Evolutionary conservation across 2,329 filamentous ascomycete genomes (phyloP).

Genomic region (Aspergillus pseudoviridinutans): DNA sequence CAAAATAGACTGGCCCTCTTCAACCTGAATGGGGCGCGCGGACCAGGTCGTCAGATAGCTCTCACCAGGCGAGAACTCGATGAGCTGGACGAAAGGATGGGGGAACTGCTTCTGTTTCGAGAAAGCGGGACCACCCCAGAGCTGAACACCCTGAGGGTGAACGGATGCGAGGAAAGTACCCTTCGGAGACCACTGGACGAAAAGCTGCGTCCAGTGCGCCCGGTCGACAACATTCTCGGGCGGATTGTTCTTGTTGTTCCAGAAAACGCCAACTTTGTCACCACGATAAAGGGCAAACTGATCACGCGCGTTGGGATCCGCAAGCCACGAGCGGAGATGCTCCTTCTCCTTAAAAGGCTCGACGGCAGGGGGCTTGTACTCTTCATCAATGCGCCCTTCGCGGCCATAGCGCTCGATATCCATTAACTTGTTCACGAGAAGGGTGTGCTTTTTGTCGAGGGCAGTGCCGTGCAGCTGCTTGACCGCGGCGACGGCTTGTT

Average conservation of each 20-base stretch:
- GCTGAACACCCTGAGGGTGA: constrained; percentile 91
- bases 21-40: constrained; percentile 84
- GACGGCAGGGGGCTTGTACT: constrained; percentile 77
- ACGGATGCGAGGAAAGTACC: constrained; percentile 94
- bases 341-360: constrained; percentile 87
- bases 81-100: constrained; percentile 90
- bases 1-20: constrained; percentile 80
- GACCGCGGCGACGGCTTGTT: constrained; percentile 83
- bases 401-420: constrained; percentile 95
- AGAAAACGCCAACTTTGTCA: constrained; percentile 90
- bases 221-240: constrained; percentile 89
- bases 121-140: constrained; percentile 92
- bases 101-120: constrained; percentile 87
- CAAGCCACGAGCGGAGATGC: constrained; percentile 89
- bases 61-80: constrained; percentile 92
- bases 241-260: constrained; percentile 93
- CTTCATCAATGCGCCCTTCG: constrained; percentile 88
- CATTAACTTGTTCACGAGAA: constrained; percentile 95
- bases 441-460: constrained; percentile 94
- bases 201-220: constrained; percentile 95
- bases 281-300: constrained; percentile 93
- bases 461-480: constrained; percentile 81
- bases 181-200: constrained; percentile 95
- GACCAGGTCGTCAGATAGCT: constrained; percentile 97
- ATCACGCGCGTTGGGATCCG: constrained; percentile 82